Base-by-base conservation (phyloP, 768 basidiomycete genomes). In the Mycena epipterygia region DNA sequence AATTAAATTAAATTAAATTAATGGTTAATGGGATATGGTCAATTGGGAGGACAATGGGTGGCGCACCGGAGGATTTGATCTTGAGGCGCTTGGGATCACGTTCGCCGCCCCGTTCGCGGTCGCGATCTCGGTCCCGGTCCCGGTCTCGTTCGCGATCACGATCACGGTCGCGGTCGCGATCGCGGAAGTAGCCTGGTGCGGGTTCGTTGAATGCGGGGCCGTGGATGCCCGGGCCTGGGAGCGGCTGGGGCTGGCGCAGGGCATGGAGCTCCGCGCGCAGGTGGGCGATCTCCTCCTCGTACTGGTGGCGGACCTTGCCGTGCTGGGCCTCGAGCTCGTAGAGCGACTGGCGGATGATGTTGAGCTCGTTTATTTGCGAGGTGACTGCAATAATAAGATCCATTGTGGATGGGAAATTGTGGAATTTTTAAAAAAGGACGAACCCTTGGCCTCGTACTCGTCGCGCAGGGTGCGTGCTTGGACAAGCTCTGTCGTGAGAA, bases 321-420 rank as follows among this genome's bases (percentile, higher is more conserved):
- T 99, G 96, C 70, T 94, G 92, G 0, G 90, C 84, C 79, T 99
- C 97, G 64, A 99, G 91, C 73, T 98, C 96, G 77, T 96, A 97
- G 14, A 98, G 86, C 2, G 93, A 90, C 76, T 95, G 92, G 39
- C 96, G 90, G 76, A 99, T 96, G 77, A 92, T 90, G 74, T 93
- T 94, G 63, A 98, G 85, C 79, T 99, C 97, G 79, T 91, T 93
- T 71, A 98, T 91, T 81, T 99, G 97, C 30, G 86, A 85, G 6
- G 88, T 87, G 56, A 95, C 95, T 95, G 78, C 27, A 64, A 56
- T 71, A 29, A 56, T 60, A 41, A 52, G 58, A 68, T 44, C 44
- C 61, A 58, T n/a, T 41, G 56, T 39, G 62, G 8, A 29, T 19
- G 21, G 29, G 39, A 37, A 51, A n/a, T n/a, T n/a, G n/a, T n/a